Conservation (phyloP, 169 alveolate genomes). For the Eimeria sp. region DNA sequence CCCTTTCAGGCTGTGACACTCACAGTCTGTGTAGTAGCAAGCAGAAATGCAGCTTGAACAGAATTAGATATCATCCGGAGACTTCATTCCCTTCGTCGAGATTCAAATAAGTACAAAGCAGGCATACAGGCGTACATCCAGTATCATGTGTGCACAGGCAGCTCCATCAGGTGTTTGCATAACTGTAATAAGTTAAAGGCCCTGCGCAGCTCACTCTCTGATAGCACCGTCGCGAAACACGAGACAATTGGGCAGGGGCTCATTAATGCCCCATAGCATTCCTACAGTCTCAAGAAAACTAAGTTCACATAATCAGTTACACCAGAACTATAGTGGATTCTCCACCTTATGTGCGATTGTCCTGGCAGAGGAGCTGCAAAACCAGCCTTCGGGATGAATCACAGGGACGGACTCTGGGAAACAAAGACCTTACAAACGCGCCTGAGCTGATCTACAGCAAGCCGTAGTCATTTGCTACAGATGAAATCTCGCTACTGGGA, state of each 20-base stretch:
- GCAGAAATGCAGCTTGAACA: neutral
- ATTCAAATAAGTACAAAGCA: neutral
- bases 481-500: neutral
- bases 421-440: neutral
- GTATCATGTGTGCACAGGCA: neutral
- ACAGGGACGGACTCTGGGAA: neutral
- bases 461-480: neutral
- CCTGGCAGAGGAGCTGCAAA: neutral
- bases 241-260: neutral
- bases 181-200: neutral
- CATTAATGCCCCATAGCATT: neutral
- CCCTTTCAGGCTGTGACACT: neutral
- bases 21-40: neutral
- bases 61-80: neutral
- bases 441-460: neutral
- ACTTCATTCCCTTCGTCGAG: neutral
- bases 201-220: neutral
- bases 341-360: neutral
- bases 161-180: neutral
- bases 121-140: neutral
- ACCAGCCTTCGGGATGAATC: neutral
- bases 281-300: neutral
- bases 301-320: neutral
- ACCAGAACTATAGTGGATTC: neutral
- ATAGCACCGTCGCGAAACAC: neutral